A percentile compares a stretch with the other conserved stretches of the same genome.
These are phyloP conservation scores for Ruellia speciosa DNA, from an alignment of 305 asterid species.

Conservation along the genomic window DNA sequence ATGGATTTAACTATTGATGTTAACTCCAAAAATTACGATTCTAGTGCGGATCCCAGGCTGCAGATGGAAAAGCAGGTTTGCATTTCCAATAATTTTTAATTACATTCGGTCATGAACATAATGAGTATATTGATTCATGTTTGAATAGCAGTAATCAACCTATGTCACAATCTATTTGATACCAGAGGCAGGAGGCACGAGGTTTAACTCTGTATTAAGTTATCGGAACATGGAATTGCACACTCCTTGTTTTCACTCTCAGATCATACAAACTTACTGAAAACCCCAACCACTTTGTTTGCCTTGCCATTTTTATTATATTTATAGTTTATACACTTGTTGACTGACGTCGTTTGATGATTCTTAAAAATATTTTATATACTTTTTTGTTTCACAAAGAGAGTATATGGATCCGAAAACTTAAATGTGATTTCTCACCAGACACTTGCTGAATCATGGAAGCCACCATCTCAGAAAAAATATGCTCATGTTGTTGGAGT, in stretches of 20 bases:
- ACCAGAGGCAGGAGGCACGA: too few species aligned
- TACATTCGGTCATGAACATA: not conserved
- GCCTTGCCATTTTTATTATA: not conserved
- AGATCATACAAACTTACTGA: too few species aligned
- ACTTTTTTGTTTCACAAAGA: not conserved
- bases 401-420: not conserved
- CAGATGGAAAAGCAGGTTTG: slow-evolving; percentile 51
- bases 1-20: slow-evolving; percentile 60
- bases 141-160: too few species aligned
- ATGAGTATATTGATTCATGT: too few species aligned
- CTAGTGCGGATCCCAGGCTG: slow-evolving; percentile 32
- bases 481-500: slow-evolving; percentile 65
- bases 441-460: slow-evolving; percentile 59
- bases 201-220: too few species aligned
- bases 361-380: too few species aligned
- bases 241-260: too few species aligned
- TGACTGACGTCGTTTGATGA: not conserved
- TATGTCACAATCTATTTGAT: too few species aligned
- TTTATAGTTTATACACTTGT: too few species aligned
- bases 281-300: too few species aligned
- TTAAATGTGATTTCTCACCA: slow-evolving; percentile 21
- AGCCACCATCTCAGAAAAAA: slow-evolving; percentile 31
- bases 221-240: too few species aligned
- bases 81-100: not conserved
- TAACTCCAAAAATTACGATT: slow-evolving; percentile 56